Evolutionary conservation across 179 eudicot genomes (phyloP).

Genomic region (Gypsophila paniculata): DNA sequence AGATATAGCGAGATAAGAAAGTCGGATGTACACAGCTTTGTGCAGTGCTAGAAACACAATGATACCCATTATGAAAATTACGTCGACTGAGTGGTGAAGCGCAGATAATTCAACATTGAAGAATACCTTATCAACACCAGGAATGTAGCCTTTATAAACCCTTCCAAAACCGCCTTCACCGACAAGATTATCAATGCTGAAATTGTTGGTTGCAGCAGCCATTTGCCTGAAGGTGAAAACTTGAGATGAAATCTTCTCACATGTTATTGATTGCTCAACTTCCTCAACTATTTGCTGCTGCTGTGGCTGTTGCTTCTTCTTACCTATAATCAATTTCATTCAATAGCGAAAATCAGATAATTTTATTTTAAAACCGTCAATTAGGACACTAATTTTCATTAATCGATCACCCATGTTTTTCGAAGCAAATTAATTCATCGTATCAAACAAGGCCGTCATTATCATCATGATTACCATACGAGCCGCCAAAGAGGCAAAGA

Average conservation of each 20-base stretch:
- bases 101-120: background rate
- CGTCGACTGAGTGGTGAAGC: no score
- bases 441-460: no score
- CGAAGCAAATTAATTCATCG: no score
- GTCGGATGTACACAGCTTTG: no score
- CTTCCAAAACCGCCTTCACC: slow-evolving; percentile 90
- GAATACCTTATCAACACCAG: slow-evolving; percentile 38
- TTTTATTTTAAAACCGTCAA: no score
- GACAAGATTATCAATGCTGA: slow-evolving; percentile 52
- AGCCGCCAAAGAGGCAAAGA: no score
- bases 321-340: slow-evolving; percentile 24
- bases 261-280: slow-evolving; percentile 18
- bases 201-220: slow-evolving; percentile 64
- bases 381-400: no score
- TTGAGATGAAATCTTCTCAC: slow-evolving; percentile 41
- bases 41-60: no score
- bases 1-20: no score
- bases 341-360: background rate
- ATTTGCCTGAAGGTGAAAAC: slow-evolving; percentile 67
- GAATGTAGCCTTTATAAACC: slow-evolving; percentile 60
- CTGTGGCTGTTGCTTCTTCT: slow-evolving; percentile 28
- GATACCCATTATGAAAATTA: no score
- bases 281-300: slow-evolving; percentile 27
- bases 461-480: no score
- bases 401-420: no score